Percentiles rank a stretch among this genome's conserved stretches.
phyloP scores from a whole-genome alignment of 345 rosid genomes.

The Salix suchowensis region DNA sequence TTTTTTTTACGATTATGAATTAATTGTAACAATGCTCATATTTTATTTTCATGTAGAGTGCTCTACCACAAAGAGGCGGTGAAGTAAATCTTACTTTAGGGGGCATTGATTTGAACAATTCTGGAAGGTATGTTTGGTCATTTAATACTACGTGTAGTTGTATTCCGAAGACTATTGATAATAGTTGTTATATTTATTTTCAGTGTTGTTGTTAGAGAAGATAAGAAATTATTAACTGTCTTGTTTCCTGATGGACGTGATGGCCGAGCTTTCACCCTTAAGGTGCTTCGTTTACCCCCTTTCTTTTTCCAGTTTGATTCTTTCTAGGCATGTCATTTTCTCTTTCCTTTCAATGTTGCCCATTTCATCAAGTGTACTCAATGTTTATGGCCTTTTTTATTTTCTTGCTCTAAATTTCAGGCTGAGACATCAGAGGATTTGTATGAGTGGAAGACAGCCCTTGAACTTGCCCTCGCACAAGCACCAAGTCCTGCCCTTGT shows the following conservation, averaged over 20 bases:
- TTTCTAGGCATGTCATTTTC: constrained; percentile 7
- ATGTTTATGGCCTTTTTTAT: neutral
- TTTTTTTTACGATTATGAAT: neutral
- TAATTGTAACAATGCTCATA: neutral
- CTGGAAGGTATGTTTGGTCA: constrained; percentile 67
- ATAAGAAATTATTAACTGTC: constrained; percentile 86
- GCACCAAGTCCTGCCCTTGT: constrained; percentile 97
- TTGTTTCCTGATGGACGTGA: constrained; percentile 99
- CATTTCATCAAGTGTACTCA: neutral
- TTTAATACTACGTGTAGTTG: constrained; percentile 6
- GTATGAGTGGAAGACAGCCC: constrained; percentile 90
- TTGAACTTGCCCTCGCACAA: constrained; percentile 87
- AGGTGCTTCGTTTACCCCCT: constrained; percentile 46
- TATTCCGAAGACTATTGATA: constrained; percentile 20
- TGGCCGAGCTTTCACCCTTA: constrained; percentile 98
- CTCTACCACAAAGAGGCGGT: constrained; percentile 86
- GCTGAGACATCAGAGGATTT: constrained; percentile 94
- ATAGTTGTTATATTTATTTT: constrained; percentile 24
- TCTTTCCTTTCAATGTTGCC: neutral
- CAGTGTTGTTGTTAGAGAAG: constrained; percentile 98
- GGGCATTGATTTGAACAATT: constrained; percentile 94
- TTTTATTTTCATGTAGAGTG: constrained; percentile 52
- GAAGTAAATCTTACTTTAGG: constrained; percentile 94
- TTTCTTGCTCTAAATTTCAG: constrained; percentile 34
- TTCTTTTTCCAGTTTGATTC: neutral